These are phyloP conservation scores for Hibiscus syriacus DNA, from an alignment of 345 rosid genomes.

Conservation along the genomic window DNA sequence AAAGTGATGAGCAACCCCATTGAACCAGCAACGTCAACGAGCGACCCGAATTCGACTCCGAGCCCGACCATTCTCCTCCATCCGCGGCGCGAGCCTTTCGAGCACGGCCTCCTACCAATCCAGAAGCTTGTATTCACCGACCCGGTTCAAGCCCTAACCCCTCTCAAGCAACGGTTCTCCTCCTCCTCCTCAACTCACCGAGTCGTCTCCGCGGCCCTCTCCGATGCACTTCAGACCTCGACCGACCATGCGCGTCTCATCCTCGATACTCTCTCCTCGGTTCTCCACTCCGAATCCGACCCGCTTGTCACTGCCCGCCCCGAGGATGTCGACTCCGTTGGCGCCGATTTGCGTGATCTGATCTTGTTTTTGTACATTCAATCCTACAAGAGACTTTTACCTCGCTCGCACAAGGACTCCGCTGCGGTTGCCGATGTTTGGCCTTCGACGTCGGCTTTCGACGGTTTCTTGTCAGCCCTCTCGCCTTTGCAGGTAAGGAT, in stretches of 20 bases:
- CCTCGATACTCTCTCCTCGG: constrained; percentile 77
- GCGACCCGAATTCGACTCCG: constrained; percentile 31
- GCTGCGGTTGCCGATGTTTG: constrained; percentile 95
- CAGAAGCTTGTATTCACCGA: constrained; percentile 82
- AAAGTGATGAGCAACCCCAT: constrained; percentile 43
- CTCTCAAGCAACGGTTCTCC: constrained; percentile 61
- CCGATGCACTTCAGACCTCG: constrained; percentile 87
- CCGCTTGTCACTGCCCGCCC: constrained; percentile 52
- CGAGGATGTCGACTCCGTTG: constrained; percentile 53
- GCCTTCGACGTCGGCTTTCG: constrained; percentile 99
- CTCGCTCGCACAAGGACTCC: constrained; percentile 88
- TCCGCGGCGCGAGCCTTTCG: constrained; percentile 88
- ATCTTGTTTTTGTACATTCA: constrained; percentile 80
- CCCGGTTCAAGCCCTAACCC: constrained; percentile 67
- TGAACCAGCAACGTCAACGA: constrained; percentile 44
- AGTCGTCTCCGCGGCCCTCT: constrained; percentile 51
- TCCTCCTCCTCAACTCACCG: constrained; percentile 36
- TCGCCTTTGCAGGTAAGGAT: constrained; percentile 88
- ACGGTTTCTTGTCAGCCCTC: constrained; percentile 86
- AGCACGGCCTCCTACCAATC: constrained; percentile 94
- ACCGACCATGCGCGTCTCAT: constrained; percentile 78
- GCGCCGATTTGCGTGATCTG: constrained; percentile 86
- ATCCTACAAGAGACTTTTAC: constrained; percentile 84
- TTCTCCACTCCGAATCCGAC: constrained; percentile 73
- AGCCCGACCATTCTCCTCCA: constrained; percentile 46